Evolutionary conservation across 176 grass and related monocot species (phyloP).

Genomic region (Carex littledalei): DNA sequence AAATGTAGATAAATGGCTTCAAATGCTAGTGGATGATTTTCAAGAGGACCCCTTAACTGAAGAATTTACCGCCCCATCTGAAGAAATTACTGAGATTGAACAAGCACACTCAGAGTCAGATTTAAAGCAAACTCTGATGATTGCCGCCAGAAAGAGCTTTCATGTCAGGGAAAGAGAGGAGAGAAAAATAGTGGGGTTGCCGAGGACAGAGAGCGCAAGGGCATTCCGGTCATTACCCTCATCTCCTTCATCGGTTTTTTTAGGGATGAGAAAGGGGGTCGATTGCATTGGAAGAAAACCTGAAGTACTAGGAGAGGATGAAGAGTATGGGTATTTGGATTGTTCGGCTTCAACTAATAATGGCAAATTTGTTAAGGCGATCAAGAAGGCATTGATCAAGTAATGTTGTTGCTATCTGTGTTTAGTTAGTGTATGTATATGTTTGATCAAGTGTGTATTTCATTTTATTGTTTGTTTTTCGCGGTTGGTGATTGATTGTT

Average conservation of each 20-base stretch:
- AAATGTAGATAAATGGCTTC: slow-evolving; percentile 71
- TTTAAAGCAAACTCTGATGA: slow-evolving; percentile 4
- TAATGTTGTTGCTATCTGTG: slow-evolving; percentile 18
- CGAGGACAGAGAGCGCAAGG: slow-evolving; percentile 54
- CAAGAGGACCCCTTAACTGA: slow-evolving; percentile 27
- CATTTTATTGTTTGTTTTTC: background rate
- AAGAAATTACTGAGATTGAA: slow-evolving; percentile 38
- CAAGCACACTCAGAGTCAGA: slow-evolving; percentile 21
- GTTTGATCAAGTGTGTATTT: background rate
- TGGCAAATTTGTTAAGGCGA: slow-evolving; percentile 69
- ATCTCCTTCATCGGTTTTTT: slow-evolving; percentile 60
- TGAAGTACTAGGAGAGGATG: slow-evolving; percentile 42
- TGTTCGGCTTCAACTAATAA: slow-evolving; percentile 38
- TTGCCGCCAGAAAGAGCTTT: slow-evolving; percentile 49
- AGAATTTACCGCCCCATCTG: slow-evolving; percentile 23
- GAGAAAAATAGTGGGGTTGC: slow-evolving; percentile 44
- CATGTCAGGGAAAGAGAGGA: slow-evolving; percentile 46
- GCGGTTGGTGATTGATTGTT: background rate
- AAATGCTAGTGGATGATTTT: slow-evolving; percentile 47
- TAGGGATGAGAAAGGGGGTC: slow-evolving; percentile 62
- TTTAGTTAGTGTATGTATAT: background rate
- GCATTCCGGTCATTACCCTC: slow-evolving; percentile 86
- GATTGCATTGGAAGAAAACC: slow-evolving; percentile 69
- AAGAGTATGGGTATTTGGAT: slow-evolving; percentile 33
- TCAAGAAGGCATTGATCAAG: slow-evolving; percentile 90